Evolutionary conservation across 345 rosid species (phyloP), one percentile per base, ranked within the genome.

Genomic region (Dovyalis caffra): DNA sequence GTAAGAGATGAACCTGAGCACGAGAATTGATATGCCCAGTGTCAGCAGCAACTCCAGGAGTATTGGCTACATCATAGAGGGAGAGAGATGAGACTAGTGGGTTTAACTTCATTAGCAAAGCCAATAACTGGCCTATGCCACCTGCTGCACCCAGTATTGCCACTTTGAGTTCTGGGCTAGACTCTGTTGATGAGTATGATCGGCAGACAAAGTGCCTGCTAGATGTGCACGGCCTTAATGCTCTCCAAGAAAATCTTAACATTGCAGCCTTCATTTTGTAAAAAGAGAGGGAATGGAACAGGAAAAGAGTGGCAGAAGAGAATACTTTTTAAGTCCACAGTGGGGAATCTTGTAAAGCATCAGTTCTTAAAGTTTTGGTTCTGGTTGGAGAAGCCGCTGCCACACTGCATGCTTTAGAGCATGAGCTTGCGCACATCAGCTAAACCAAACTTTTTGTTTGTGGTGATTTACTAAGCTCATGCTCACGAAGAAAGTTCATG

Each of bases 11-110:
- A n/a, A 84, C 78, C 81, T 64, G 76, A 14, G 81, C 70, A 15
- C 53, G 66, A 56, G 87, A 76, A 64, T 81, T 79, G 73, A 84
- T 75, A 83, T 81, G 87, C 77, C 87, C 38, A 77, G 81, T 77
- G 47, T 84, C 85, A 4, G 51, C 85, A 12, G 83, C 85, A 64
- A 84, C 83, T 9, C 87, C 85, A 12, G 83, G 85, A 28, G 87
- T 81, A 23, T 79, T 77, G 62, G 81, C 81, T 43, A 81, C 76
- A 64, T 81, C 87, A 66, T 81, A 40, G 14, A 40, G 45, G 16
- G 47, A 81, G 76, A 78, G 87, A 23, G 35, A 62, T 20, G 87
- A 81, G 72, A 81, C 84, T 18, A 81, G 79, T 6, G 87, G 85
- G 57, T 81, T 81, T 37, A 84, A 78, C 74, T 81, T 81, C 81